These are phyloP conservation scores for Fusarium keratoplasticum DNA, from an alignment of 2,329 filamentous ascomycete genomes.

Conservation along the genomic window DNA sequence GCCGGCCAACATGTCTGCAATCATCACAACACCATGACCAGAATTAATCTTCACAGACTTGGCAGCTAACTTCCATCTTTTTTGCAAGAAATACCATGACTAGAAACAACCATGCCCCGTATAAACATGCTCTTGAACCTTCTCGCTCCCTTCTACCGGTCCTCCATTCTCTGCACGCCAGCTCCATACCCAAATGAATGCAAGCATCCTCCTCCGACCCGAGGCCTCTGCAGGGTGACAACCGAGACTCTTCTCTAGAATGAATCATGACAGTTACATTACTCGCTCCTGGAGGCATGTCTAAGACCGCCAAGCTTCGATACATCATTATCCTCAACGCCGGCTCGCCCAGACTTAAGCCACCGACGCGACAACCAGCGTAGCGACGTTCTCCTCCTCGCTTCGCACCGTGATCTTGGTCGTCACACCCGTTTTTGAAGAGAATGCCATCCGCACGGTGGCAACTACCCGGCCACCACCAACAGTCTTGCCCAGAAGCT, in stretches of 20 bases:
- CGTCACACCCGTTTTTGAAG: conserved; percentile 91
- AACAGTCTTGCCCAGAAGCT: conserved; percentile 95
- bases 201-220: background rate
- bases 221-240: conserved; percentile 3
- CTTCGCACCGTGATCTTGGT: conserved; percentile 93
- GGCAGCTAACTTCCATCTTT: conserved; percentile 24
- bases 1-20: background rate
- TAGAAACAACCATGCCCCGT: conserved; percentile 30
- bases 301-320: conserved; percentile 47
- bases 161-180: conserved; percentile 19
- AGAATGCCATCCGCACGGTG: conserved; percentile 92
- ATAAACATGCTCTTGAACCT: conserved; percentile 38
- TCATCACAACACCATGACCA: background rate
- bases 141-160: conserved; percentile 26
- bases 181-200: conserved; percentile 17
- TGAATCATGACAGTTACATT: conserved; percentile 41
- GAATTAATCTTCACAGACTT: background rate
- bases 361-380: conserved; percentile 85
- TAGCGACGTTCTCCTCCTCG: conserved; percentile 92
- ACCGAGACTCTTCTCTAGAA: conserved; percentile 22
- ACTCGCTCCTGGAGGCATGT: conserved; percentile 36
- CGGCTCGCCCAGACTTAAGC: conserved; percentile 65
- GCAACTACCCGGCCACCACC: conserved; percentile 89
- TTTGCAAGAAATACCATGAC: conserved; percentile 30
- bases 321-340: conserved; percentile 53